phyloP scores from a whole-genome alignment of 345 rosid species.

The Mercurialis annua region DNA sequence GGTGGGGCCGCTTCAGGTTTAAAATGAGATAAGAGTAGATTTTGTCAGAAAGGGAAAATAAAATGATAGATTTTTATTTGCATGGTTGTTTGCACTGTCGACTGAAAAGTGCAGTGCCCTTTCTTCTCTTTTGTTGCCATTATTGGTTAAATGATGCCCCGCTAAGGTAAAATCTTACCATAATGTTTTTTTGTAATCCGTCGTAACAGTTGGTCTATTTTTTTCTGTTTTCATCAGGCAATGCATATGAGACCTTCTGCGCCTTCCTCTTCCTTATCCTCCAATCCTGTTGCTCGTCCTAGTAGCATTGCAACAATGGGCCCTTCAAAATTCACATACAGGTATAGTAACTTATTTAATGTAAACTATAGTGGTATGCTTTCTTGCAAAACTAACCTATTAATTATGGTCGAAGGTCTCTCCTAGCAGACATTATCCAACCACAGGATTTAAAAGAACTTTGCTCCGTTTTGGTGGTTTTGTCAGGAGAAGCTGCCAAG shows the following conservation, averaged over 20 bases:
- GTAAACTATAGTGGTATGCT: conserved; percentile 8
- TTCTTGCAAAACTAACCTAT: conserved; percentile 33
- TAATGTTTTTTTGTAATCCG: conserved; percentile 5
- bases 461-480: conserved; percentile 87
- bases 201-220: conserved; percentile 4
- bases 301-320: conserved; percentile 37
- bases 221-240: conserved; percentile 44
- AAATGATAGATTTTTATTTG: neutral
- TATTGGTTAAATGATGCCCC: neutral
- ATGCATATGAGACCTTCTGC: conserved; percentile 49
- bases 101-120: neutral
- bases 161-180: neutral
- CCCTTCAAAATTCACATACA: conserved; percentile 74
- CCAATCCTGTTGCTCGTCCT: conserved; percentile 47
- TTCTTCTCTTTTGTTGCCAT: conserved; percentile 2
- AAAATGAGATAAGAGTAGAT: neutral
- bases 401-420: conserved; percentile 61
- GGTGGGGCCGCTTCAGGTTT: neutral
- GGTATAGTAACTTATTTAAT: conserved; percentile 40
- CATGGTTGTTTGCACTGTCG: neutral
- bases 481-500: conserved; percentile 75
- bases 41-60: neutral
- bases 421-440: conserved; percentile 89
- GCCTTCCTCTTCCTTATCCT: conserved; percentile 44
- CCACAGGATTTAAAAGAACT: conserved; percentile 89